Conservation (phyloP, 1,139 yeast genomes). For the Candida labiduridarum region DNA sequence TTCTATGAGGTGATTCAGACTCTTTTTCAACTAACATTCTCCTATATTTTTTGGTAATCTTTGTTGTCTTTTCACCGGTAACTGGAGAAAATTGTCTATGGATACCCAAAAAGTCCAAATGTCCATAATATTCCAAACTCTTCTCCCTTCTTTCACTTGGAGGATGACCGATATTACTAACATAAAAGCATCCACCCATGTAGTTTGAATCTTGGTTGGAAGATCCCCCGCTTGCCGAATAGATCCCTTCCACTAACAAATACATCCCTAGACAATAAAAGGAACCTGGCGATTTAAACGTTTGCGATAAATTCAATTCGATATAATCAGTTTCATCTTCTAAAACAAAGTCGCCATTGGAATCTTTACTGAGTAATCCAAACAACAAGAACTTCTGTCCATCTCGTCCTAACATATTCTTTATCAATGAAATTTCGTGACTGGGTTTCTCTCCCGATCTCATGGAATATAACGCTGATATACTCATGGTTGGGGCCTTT, state of each 20-base stretch:
- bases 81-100: slow-evolving; percentile 41
- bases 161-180: slow-evolving; percentile 81
- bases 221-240: slow-evolving; percentile 61
- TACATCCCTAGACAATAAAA: slow-evolving; percentile 81
- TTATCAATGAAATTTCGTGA: slow-evolving; percentile 71
- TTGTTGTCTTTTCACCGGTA: slow-evolving; percentile 28
- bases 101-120: slow-evolving; percentile 79
- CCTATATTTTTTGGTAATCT: slow-evolving; percentile 62
- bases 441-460: slow-evolving; percentile 15
- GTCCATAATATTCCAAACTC: slow-evolving; percentile 73
- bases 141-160: slow-evolving; percentile 76
- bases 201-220: slow-evolving; percentile 29
- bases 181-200: slow-evolving; percentile 62
- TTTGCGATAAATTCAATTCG: slow-evolving; percentile 68
- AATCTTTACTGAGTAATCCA: slow-evolving; percentile 69
- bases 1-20: slow-evolving; percentile 54
- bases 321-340: slow-evolving; percentile 84
- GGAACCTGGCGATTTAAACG: slow-evolving; percentile 65
- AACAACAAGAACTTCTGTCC: slow-evolving; percentile 75
- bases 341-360: slow-evolving; percentile 68
- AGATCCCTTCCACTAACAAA: slow-evolving; percentile 83
- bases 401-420: slow-evolving; percentile 83
- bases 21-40: slow-evolving; percentile 60
- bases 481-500: slow-evolving; percentile 45
- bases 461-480: slow-evolving; percentile 35